phyloP scores from a whole-genome alignment of 202 grass and related monocot genomes.

The Saccharum hybrid region DNA sequence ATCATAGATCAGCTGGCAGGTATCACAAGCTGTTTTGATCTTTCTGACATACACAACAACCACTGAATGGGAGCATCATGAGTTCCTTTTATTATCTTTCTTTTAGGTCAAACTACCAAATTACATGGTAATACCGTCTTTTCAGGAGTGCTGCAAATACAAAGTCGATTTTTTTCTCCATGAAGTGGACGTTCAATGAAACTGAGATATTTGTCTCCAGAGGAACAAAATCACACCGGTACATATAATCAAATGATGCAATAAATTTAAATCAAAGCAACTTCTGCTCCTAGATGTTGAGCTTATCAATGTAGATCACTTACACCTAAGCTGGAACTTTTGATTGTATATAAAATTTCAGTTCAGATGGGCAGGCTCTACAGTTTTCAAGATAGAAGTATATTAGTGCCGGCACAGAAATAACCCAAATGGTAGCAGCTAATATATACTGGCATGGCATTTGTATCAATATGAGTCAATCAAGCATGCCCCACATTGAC shows the following conservation, averaged over 20 bases:
- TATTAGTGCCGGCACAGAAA: background rate
- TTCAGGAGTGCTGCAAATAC: background rate
- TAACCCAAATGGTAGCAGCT: conserved; percentile 18
- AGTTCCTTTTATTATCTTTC: conserved; percentile 21
- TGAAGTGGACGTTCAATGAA: conserved; percentile 7
- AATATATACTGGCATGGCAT: conserved; percentile 21
- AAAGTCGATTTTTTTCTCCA: background rate
- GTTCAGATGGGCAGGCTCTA: background rate
- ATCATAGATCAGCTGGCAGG: conserved; percentile 14
- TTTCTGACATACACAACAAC: background rate
- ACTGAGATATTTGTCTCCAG: conserved; percentile 15
- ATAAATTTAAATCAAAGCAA: conserved; percentile 5
- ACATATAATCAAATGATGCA: background rate
- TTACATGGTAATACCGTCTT: background rate
- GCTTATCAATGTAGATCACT: background rate
- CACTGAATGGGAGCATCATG: background rate
- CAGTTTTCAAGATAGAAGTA: conserved; percentile 20
- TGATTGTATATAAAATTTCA: conserved; percentile 8
- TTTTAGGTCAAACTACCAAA: conserved; percentile 5
- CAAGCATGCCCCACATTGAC: background rate
- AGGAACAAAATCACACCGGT: background rate
- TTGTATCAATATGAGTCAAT: conserved; percentile 10
- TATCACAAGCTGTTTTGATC: conserved; percentile 19
- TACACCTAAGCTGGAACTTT: background rate
- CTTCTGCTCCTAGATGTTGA: conserved; percentile 9